These are phyloP conservation scores for Lodderomyces parapsilosis DNA, from an alignment of 1,139 yeast species.

Conservation along the genomic window DNA sequence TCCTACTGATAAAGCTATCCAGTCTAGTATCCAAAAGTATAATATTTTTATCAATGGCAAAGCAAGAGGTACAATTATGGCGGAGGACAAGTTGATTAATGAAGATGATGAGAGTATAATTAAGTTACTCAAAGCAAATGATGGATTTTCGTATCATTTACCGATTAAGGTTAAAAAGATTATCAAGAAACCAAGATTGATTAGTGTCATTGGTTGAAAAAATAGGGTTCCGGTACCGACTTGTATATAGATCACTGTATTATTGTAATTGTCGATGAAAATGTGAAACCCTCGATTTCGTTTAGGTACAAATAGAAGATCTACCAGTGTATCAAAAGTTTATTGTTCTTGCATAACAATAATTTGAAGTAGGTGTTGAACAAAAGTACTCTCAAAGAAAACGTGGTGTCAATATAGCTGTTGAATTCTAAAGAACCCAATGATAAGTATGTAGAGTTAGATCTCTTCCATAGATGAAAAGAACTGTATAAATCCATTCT, in stretches of 20 bases:
- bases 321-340: too few species aligned
- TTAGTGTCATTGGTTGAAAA: conserved; percentile 17
- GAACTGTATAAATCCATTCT: too few species aligned
- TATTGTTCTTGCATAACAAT: too few species aligned
- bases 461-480: too few species aligned
- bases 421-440: too few species aligned
- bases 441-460: too few species aligned
- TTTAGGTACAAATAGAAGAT: too few species aligned
- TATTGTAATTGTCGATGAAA: not conserved
- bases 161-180: conserved; percentile 18
- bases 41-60: conserved; percentile 72
- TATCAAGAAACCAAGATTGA: conserved; percentile 27
- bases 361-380: too few species aligned
- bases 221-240: not conserved
- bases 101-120: conserved; percentile 32
- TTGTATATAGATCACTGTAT: not conserved
- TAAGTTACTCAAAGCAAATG: conserved; percentile 14
- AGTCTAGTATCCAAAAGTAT: conserved; percentile 36
- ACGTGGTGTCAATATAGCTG: too few species aligned
- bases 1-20: conserved; percentile 46
- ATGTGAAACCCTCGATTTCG: not conserved
- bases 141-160: conserved; percentile 10
- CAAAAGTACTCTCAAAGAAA: too few species aligned
- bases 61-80: conserved; percentile 46
- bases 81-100: conserved; percentile 16